Evolutionary conservation across 495 filamentous ascomycete genomes (phyloP), one percentile per base, ranked within the genome.

Genomic region (Tetracladium marchalianum): DNA sequence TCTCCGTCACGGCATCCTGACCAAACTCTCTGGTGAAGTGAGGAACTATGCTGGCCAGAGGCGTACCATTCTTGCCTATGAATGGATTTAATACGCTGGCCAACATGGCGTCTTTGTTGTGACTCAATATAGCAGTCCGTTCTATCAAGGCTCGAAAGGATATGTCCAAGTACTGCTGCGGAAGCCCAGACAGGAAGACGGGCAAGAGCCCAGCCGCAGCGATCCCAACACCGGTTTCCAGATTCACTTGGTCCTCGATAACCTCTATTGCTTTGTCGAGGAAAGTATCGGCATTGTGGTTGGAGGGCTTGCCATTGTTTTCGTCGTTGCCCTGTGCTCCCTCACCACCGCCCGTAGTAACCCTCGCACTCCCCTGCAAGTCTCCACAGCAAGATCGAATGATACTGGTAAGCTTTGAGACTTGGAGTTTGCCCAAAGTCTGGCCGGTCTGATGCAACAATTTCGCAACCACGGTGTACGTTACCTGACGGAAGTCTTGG

Each of bases 71-170:
- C 37, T 68, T 66, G 32, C 73, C 73, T 11, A 73, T 66, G 44
- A 80, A 73, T 1, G 87, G 85, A 62, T 90, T 84, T 42, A 94
- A 64, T 11, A 87, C 77, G 60, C 85, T 88, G 24, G 87, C 82
- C 11, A 88, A 56, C 73, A 94, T 82, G 10, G 81, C 79, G 19
- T 74, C 58, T 62, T 77, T 81, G 52, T 80, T 71, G 34, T 71
- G 64, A 15, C 67, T 72, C 32, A 94, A 60, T 43, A 94, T 82
- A 33, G 86, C 81, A 1, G 85, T 85, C 36, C 80, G 80, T 58
- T 95, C 85, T 51, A 94, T 76, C 37, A 82, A 72, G 11, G 77
- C 70, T 39, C 89, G 78, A 10, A 84, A 39, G 4, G 81, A 74
- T 2, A 75, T 69, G 11, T 78, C 69, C 17, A 93, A 58, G 54